A percentile compares a stretch with the other conserved stretches of the same genome.
Evolutionary conservation across 2,329 filamentous ascomycete species (phyloP).

Genomic region (Mycosphaerella sp.): DNA sequence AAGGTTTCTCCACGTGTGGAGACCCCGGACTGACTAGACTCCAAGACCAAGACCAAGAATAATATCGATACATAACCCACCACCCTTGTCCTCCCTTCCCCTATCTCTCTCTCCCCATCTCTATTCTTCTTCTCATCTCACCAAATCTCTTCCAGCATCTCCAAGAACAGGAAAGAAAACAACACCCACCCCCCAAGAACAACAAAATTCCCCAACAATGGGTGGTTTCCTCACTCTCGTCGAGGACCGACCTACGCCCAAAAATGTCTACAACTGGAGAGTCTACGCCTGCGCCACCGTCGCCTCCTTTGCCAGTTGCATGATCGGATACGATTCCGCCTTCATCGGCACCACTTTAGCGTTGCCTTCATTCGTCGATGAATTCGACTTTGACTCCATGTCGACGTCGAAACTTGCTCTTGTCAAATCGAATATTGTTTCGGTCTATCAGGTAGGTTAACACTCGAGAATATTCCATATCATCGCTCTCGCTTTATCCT

Average conservation of each 20-base stretch:
- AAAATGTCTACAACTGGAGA: slow-evolving; percentile 54
- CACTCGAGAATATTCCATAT: too few relatives aligned
- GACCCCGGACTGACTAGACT: not conserved
- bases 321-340: slow-evolving; percentile 39
- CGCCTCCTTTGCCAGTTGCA: slow-evolving; percentile 52
- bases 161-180: not conserved
- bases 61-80: not conserved
- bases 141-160: not conserved
- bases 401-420: slow-evolving; percentile 46
- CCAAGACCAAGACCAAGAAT: slow-evolving; percentile 1
- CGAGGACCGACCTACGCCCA: slow-evolving; percentile 47
- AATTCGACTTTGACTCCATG: slow-evolving; percentile 59
- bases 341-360: slow-evolving; percentile 74
- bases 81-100: too few relatives aligned
- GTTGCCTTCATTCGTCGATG: slow-evolving; percentile 59
- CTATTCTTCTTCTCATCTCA: too few relatives aligned
- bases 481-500: too few relatives aligned
- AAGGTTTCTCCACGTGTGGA: slow-evolving; percentile 6
- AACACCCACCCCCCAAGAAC: not conserved
- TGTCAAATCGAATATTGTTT: slow-evolving; percentile 69
- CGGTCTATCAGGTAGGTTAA: slow-evolving; percentile 52
- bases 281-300: slow-evolving; percentile 51
- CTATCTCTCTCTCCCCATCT: too few relatives aligned
- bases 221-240: slow-evolving; percentile 33
- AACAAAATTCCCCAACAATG: slow-evolving; percentile 25